phyloP scores from a whole-genome alignment of 2,329 filamentous ascomycete species.

The Huntiella omanensis region DNA sequence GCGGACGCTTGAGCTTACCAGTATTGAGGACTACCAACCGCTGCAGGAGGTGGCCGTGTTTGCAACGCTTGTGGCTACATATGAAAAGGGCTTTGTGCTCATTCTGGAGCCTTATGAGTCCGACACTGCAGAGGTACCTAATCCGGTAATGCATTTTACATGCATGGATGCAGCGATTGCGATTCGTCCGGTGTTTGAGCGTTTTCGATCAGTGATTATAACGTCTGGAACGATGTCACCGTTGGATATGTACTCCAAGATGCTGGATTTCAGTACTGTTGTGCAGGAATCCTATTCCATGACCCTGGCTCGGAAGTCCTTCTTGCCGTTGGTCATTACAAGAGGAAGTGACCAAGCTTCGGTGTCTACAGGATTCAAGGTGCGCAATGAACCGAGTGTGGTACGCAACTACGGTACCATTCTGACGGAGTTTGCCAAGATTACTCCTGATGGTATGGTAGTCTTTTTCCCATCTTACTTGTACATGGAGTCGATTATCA shows the following conservation, averaged over 20 bases:
- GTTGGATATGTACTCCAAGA: slow-evolving; percentile 96
- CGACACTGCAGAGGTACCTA: slow-evolving; percentile 84
- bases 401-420: slow-evolving; percentile 91
- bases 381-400: slow-evolving; percentile 89
- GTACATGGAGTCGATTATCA: slow-evolving; percentile 98
- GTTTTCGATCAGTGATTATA: slow-evolving; percentile 95
- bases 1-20: slow-evolving; percentile 83
- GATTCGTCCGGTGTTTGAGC: slow-evolving; percentile 92
- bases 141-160: slow-evolving; percentile 91
- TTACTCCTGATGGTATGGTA: slow-evolving; percentile 94
- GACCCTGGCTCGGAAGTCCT: slow-evolving; percentile 86
- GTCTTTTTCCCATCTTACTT: slow-evolving; percentile 98
- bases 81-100: slow-evolving; percentile 87
- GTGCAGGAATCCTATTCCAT: slow-evolving; percentile 95
- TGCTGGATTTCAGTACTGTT: slow-evolving; percentile 83
- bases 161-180: slow-evolving; percentile 95
- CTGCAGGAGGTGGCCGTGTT: slow-evolving; percentile 96
- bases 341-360: slow-evolving; percentile 84
- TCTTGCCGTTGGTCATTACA: slow-evolving; percentile 94
- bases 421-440: slow-evolving; percentile 83
- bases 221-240: slow-evolving; percentile 95
- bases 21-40: slow-evolving; percentile 94
- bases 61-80: slow-evolving; percentile 86
- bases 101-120: slow-evolving; percentile 97
- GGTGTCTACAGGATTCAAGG: slow-evolving; percentile 85